Conservation (phyloP, 2,329 filamentous ascomycete species). For the Aspergillus sp. region DNA sequence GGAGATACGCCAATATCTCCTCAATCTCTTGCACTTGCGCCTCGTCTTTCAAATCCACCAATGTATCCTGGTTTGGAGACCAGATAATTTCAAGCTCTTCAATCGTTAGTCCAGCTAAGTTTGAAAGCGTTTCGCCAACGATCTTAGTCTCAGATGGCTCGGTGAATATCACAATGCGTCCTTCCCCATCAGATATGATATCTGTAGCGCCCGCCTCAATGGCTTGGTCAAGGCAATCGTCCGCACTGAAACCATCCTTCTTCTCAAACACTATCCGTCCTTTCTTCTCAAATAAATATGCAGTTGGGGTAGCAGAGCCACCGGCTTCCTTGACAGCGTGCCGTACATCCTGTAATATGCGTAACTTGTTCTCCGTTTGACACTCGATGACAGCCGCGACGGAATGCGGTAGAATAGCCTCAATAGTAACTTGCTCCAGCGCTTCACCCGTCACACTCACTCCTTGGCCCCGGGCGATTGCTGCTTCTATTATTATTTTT, state of each 20-base stretch:
- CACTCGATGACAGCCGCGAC: constrained; percentile 79
- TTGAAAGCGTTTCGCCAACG: constrained; percentile 64
- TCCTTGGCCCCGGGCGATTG: constrained; percentile 86
- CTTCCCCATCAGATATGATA: constrained; percentile 60
- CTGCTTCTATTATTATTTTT: constrained; percentile 78
- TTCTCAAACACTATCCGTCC: constrained; percentile 71
- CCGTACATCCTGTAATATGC: constrained; percentile 72
- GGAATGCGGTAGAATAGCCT: constrained; percentile 74
- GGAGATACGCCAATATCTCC: constrained; percentile 53
- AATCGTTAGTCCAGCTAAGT: constrained; percentile 65
- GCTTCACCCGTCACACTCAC: constrained; percentile 70
- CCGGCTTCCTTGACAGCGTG: constrained; percentile 68
- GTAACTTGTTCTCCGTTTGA: constrained; percentile 77
- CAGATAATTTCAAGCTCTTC: constrained; percentile 79
- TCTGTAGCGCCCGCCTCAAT: constrained; percentile 76
- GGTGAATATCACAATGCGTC: constrained; percentile 69
- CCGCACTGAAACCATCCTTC: constrained; percentile 56
- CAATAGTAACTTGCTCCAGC: constrained; percentile 75
- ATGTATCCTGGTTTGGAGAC: constrained; percentile 78
- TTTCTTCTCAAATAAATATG: constrained; percentile 80
- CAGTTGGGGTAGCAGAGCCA: constrained; percentile 70
- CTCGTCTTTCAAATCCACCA: constrained; percentile 61
- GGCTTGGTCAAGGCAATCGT: constrained; percentile 75
- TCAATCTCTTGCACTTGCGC: constrained; percentile 58
- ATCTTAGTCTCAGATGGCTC: constrained; percentile 64